phyloP scores from a whole-genome alignment of 345 rosid species.

The Garcia nutans region DNA sequence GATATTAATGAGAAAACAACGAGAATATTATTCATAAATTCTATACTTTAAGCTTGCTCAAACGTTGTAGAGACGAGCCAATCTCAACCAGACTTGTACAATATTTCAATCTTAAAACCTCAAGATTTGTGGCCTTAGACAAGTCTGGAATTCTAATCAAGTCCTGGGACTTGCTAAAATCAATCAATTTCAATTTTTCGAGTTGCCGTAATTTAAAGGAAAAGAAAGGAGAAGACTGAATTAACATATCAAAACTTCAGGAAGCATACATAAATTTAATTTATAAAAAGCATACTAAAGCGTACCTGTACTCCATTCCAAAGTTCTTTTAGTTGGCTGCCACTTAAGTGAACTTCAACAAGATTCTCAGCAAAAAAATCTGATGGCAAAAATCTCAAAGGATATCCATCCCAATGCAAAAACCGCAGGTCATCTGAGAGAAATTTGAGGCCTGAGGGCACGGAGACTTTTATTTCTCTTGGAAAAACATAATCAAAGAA shows the following conservation, averaged over 20 bases:
- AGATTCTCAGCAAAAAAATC: slow-evolving; percentile 2
- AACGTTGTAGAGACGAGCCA: not conserved
- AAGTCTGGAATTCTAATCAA: slow-evolving; percentile 9
- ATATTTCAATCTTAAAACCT: not conserved
- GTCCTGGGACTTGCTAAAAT: not conserved
- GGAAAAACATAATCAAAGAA: too few species aligned
- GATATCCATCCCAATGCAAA: not conserved
- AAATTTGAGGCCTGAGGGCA: not conserved
- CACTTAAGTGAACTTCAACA: slow-evolving; percentile 1
- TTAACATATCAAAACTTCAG: too few species aligned
- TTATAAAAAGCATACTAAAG: not conserved
- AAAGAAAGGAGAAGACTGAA: too few species aligned
- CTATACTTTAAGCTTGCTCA: slow-evolving; percentile 4
- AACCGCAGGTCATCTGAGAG: slow-evolving; percentile 1
- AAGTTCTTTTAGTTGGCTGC: not conserved
- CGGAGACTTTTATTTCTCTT: not conserved
- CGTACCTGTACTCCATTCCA: not conserved
- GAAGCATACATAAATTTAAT: too few species aligned
- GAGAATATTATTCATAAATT: too few species aligned
- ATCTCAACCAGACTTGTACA: not conserved
- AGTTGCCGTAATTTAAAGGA: not conserved
- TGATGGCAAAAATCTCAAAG: not conserved
- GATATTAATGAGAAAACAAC: too few species aligned
- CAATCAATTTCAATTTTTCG: slow-evolving; percentile 8
- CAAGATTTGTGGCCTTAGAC: slow-evolving; percentile 2